These are phyloP conservation scores for Calonectria leucothoes DNA, from an alignment of 2,329 filamentous ascomycete genomes.

Conservation along the genomic window DNA sequence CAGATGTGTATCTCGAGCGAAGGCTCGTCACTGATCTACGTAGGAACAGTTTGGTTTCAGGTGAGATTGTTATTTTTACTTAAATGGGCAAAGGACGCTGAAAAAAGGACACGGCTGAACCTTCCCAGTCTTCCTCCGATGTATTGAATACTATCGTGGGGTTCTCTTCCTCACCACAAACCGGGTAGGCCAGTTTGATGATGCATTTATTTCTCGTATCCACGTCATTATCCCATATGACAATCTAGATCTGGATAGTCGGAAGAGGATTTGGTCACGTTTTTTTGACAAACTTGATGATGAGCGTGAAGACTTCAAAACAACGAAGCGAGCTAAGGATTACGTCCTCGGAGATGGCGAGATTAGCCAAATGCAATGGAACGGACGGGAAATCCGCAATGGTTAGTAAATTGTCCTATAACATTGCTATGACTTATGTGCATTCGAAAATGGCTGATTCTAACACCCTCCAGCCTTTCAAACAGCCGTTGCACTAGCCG, in stretches of 20 bases:
- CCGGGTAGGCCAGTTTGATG: neutral
- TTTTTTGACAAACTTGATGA: neutral
- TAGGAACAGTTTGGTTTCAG: neutral
- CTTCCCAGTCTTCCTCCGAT: neutral
- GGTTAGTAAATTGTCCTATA: no score
- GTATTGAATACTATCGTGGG: neutral
- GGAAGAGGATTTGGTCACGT: neutral
- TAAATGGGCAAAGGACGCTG: no score
- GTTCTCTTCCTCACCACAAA: neutral
- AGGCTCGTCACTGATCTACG: neutral
- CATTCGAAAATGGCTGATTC: no score
- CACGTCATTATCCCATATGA: neutral
- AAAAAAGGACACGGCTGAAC: no score
- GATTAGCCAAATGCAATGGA: no score
- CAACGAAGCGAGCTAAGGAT: no score
- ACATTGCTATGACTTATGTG: no score
- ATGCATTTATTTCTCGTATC: neutral
- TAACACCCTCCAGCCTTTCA: no score
- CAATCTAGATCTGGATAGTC: neutral
- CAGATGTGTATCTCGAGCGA: neutral
- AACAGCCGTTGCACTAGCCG: no score
- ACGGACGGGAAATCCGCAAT: neutral
- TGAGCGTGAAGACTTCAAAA: neutral
- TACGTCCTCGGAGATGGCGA: no score
- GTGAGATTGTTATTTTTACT: no score